Evolutionary conservation across 2,329 filamentous ascomycete genomes (phyloP).

Genomic region (Didymella glomerata): DNA sequence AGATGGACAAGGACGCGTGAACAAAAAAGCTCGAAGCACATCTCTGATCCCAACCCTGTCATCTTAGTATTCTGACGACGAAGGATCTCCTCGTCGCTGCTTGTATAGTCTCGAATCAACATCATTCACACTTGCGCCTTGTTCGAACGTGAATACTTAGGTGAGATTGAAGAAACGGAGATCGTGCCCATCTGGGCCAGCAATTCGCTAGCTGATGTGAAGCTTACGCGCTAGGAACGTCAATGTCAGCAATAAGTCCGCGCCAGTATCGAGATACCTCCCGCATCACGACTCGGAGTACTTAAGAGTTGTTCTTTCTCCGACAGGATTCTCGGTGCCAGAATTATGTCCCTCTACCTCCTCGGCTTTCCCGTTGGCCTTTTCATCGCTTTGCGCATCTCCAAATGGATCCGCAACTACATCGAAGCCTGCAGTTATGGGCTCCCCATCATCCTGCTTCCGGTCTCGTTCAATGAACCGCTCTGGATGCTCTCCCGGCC

Average conservation of each 20-base stretch:
- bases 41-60: constrained; percentile 11
- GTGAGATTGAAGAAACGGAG: not conserved
- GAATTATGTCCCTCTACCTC: not conserved
- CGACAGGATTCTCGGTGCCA: not conserved
- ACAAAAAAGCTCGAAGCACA: not conserved
- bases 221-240: not conserved
- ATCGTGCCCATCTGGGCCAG: not conserved
- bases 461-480: constrained; percentile 33
- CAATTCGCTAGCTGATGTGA: not conserved
- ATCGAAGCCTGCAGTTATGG: constrained; percentile 21
- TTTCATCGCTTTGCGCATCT: constrained; percentile 5
- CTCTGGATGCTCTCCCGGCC: constrained; percentile 34
- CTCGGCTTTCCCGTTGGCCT: not conserved
- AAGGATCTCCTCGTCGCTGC: constrained; percentile 18
- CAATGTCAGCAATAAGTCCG: not conserved
- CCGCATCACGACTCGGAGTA: not conserved
- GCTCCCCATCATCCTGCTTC: constrained; percentile 32
- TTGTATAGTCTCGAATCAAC: constrained; percentile 32
- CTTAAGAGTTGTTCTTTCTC: not conserved
- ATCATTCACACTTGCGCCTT: constrained; percentile 8
- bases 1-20: constrained; percentile 43
- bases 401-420: constrained; percentile 25
- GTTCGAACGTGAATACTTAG: not conserved
- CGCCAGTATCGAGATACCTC: not conserved
- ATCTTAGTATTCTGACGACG: constrained; percentile 26